Evolutionary conservation across 1,139 yeast genomes (phyloP).

Genomic region (Saccharomyces hybrid): DNA sequence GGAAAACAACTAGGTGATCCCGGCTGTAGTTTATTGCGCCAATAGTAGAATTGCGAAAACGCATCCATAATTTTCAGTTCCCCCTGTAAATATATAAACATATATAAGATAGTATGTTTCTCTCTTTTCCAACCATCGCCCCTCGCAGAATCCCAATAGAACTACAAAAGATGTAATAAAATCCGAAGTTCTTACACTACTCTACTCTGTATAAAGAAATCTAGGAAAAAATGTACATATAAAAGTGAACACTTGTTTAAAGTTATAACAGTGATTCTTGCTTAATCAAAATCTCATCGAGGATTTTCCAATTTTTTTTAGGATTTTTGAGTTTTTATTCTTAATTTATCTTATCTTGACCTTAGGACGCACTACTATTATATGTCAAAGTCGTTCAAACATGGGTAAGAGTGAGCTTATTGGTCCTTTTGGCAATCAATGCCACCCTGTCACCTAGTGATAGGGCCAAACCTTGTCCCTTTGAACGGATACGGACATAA

Average conservation of each 20-base stretch:
- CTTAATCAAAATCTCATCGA: not conserved
- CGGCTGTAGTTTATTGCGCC: not conserved
- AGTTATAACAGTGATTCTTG: not conserved
- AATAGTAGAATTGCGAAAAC: constrained; percentile 40
- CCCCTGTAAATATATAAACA: constrained; percentile 8
- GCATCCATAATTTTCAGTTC: constrained; percentile 12
- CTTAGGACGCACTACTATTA: not conserved
- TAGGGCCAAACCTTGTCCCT: constrained; percentile 95
- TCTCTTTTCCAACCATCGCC: not conserved
- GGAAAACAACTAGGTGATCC: not conserved
- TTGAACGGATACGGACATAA: constrained; percentile 92
- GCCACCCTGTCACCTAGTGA: constrained; percentile 94
- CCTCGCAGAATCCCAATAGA: too few relatives aligned
- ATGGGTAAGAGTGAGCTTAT: constrained; percentile 34
- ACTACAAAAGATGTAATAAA: not conserved
- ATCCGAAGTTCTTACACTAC: not conserved
- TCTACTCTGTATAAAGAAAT: not conserved
- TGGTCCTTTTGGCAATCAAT: constrained; percentile 54
- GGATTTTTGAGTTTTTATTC: not conserved
- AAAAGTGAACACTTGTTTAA: constrained; percentile 3
- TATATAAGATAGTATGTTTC: not conserved
- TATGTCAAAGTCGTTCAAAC: constrained; percentile 24
- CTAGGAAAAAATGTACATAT: constrained; percentile 1
- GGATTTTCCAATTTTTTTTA: not conserved
- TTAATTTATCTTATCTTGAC: not conserved